These are phyloP conservation scores for Saccharomyces uvarum DNA, from an alignment of 1,139 yeast species.

Conservation along the genomic window DNA sequence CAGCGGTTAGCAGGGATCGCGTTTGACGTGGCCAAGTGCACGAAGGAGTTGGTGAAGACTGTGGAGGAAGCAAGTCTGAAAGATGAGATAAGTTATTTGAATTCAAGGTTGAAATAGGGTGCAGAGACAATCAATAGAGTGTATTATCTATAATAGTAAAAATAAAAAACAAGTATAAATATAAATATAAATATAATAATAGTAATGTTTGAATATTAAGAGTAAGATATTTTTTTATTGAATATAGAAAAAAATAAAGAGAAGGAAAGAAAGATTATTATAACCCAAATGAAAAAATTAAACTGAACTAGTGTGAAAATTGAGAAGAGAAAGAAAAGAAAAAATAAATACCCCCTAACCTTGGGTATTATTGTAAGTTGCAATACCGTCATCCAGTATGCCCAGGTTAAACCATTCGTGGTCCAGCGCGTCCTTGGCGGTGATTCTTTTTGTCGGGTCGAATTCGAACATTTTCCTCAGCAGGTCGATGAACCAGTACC, in stretches of 20 bases:
- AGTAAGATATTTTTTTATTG: background rate
- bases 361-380: slow-evolving; percentile 12
- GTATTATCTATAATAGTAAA: background rate
- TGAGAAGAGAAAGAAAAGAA: background rate
- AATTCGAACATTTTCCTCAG: slow-evolving; percentile 53
- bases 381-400: slow-evolving; percentile 57
- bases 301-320: background rate
- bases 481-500: slow-evolving; percentile 70
- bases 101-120: slow-evolving; percentile 28
- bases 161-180: background rate
- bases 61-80: slow-evolving; percentile 90
- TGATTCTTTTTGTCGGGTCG: slow-evolving; percentile 55
- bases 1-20: slow-evolving; percentile 92
- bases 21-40: slow-evolving; percentile 89
- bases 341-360: background rate
- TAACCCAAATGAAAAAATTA: background rate
- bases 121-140: background rate
- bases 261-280: background rate
- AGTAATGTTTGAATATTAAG: slow-evolving; percentile 1
- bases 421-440: slow-evolving; percentile 61
- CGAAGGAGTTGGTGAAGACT: slow-evolving; percentile 87
- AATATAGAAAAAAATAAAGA: background rate
- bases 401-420: slow-evolving; percentile 77
- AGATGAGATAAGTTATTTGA: slow-evolving; percentile 53
- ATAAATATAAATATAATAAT: background rate